These are phyloP conservation scores for Primulina huaijiensis DNA, from an alignment of 257 asterid species.

Conservation along the genomic window DNA sequence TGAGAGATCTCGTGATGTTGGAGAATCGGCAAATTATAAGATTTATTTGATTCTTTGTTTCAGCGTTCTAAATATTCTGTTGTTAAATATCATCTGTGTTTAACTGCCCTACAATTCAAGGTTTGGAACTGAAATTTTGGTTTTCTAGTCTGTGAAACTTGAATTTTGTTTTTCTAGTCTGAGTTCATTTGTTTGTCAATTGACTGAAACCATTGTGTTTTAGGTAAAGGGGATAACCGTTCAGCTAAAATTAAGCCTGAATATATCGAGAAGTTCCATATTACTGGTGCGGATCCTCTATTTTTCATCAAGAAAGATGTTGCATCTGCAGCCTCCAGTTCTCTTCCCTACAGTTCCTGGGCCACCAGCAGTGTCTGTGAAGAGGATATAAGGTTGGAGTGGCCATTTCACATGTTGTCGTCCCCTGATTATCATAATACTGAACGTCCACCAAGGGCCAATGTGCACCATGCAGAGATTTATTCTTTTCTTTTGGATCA, in stretches of 20 bases:
- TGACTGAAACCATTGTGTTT: slow-evolving; percentile 14
- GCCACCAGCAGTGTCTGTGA: slow-evolving; percentile 31
- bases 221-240: slow-evolving; percentile 29
- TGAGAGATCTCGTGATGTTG: not conserved
- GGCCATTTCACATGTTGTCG: slow-evolving; percentile 26
- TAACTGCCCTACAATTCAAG: not conserved
- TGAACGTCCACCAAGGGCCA: slow-evolving; percentile 27
- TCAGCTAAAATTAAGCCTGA: slow-evolving; percentile 17
- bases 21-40: not conserved
- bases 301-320: slow-evolving; percentile 24
- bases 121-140: not conserved
- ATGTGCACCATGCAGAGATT: slow-evolving; percentile 25
- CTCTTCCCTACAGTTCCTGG: slow-evolving; percentile 33
- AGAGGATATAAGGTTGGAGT: slow-evolving; percentile 33
- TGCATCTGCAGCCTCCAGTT: slow-evolving; percentile 23
- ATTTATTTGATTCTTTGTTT: slow-evolving; percentile 7
- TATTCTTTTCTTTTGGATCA: slow-evolving; percentile 32
- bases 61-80: not conserved
- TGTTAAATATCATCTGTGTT: not conserved
- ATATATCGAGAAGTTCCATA: slow-evolving; percentile 24
- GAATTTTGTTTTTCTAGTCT: not conserved
- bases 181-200: slow-evolving; percentile 1
- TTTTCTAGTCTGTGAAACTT: not conserved
- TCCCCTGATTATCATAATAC: slow-evolving; percentile 28
- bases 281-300: slow-evolving; percentile 25